A percentile compares a stretch with the other conserved stretches of the same genome.
Conservation (phyloP, 2,329 filamentous ascomycete species). For the Blumeria graminis region DNA sequence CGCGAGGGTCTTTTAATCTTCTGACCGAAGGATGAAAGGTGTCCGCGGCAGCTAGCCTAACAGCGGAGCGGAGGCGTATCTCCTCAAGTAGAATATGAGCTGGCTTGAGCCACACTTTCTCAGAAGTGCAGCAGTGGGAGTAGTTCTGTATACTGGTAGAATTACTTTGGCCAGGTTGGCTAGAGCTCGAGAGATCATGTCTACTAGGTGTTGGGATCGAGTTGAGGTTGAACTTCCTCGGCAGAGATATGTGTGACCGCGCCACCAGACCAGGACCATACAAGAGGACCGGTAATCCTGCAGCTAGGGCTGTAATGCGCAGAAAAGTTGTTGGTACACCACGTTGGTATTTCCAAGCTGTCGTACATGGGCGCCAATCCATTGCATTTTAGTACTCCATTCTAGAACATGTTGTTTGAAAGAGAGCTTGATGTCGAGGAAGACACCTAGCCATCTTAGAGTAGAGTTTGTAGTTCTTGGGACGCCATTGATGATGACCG, state of each 20-base stretch:
- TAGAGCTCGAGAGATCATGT: background rate
- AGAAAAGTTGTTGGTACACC: background rate
- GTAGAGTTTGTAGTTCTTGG: background rate
- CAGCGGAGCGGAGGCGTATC: background rate
- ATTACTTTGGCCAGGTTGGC: background rate
- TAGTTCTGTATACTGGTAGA: background rate
- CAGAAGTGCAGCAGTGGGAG: background rate
- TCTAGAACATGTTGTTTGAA: background rate
- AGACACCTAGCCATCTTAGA: background rate
- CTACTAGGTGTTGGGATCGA: background rate
- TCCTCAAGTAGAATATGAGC: background rate
- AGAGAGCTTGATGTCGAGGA: background rate
- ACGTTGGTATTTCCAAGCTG: background rate
- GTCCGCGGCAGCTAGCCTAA: background rate
- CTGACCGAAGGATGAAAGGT: background rate
- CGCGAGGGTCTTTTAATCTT: too few species aligned
- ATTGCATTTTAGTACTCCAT: background rate
- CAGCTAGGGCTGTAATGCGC: background rate
- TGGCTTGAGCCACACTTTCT: background rate
- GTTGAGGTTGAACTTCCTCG: background rate
- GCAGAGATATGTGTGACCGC: background rate
- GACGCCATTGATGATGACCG: background rate
- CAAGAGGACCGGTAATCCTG: background rate
- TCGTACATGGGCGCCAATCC: background rate
- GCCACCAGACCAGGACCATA: background rate